These are phyloP conservation scores for Diplodia mutila DNA, from an alignment of 2,329 filamentous ascomycete species.

Conservation along the genomic window DNA sequence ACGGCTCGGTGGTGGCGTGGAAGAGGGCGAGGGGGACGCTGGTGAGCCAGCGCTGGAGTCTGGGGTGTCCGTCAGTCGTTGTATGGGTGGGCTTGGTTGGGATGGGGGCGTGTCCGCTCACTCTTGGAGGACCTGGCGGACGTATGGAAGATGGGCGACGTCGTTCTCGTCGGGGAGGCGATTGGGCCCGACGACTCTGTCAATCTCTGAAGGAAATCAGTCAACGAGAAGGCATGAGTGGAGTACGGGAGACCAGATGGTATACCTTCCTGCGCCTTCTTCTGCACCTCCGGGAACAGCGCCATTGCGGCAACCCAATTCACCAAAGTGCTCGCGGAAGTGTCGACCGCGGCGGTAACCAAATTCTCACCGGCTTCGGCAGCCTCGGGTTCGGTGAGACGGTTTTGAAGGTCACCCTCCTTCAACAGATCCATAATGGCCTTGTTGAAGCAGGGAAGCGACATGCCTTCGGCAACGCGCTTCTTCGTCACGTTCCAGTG, in stretches of 20 bases:
- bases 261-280: slow-evolving; percentile 34
- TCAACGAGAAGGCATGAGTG: no score
- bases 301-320: slow-evolving; percentile 40
- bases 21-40: slow-evolving; percentile 37
- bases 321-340: slow-evolving; percentile 32
- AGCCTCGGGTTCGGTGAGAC: background rate
- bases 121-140: slow-evolving; percentile 29
- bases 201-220: slow-evolving; percentile 25
- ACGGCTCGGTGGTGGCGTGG: slow-evolving; percentile 38
- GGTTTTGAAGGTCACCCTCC: background rate
- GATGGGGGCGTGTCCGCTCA: background rate
- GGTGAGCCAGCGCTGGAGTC: slow-evolving; percentile 8
- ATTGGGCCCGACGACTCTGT: slow-evolving; percentile 28
- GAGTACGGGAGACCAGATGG: background rate
- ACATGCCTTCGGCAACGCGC: background rate
- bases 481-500: slow-evolving; percentile 30
- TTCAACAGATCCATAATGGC: background rate
- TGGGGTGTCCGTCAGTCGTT: slow-evolving; percentile 30
- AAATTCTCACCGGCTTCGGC: background rate
- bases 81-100: slow-evolving; percentile 30
- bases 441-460: background rate
- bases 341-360: slow-evolving; percentile 25
- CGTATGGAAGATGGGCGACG: slow-evolving; percentile 14
- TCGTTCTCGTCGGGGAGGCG: slow-evolving; percentile 28
- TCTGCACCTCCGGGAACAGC: slow-evolving; percentile 35